Evolutionary conservation across 1,139 yeast genomes (phyloP), one percentile per base, ranked within the genome.

Genomic region (Schwanniomyces etchellsii): DNA sequence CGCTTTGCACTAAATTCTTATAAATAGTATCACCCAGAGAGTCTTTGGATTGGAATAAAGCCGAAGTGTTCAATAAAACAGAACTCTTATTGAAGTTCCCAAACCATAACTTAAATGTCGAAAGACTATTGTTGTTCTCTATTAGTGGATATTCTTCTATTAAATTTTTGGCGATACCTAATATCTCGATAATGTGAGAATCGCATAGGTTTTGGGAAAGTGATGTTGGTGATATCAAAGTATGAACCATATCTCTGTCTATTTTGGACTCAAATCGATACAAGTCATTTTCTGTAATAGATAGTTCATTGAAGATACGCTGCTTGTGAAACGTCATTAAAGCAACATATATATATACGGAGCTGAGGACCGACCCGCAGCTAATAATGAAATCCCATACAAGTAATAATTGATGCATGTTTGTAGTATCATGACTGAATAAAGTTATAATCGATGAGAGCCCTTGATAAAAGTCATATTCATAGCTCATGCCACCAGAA

Each of bases 391-490:
- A 74, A 49, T 82, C 93, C 75, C 88, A 81, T 4, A 84, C 48
- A 4, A 63, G 51, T 30, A 77, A 57, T 11, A 81, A 52, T 20
- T 74, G 73, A n/a, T 60, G 59, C 28, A 70, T 55, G 28, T 66
- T 61, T 14, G 60, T 51, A 20, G 82, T 47, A 40, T 86, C 91
- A 52, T 91, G 97, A 10, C 93, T 65, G 52, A 79, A 85, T 29
- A 85, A 46, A 1, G 97, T 86, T 28, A 91, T 63, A 1, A 89
- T 61, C 2, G 93, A 73, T 9, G 95, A 81, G 7, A 91, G 54
- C 0, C 86, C 84, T 35, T 55, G 72, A 44, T 71, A 81, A 37
- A 77, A 74, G 27, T 52, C 52, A 43, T 66, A 67, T 36, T 64
- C 70, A 44, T 57, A 64, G 30, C 40, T 43, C n/a, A 42, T 32